Conservation (phyloP, 441 rosid genomes). For the Adansonia gregorii region DNA sequence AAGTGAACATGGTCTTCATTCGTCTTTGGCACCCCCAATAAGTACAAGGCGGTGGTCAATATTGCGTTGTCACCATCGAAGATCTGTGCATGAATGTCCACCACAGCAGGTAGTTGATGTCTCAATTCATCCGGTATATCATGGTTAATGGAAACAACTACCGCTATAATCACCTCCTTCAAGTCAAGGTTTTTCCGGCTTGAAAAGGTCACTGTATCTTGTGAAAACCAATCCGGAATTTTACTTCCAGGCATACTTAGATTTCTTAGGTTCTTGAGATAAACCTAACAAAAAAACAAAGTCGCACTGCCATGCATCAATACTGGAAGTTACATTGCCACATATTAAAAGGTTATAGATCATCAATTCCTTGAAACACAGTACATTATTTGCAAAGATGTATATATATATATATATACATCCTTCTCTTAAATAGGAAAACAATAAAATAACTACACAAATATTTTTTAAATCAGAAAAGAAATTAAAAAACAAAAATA, state of each 20-base stretch:
- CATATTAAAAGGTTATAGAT: no score
- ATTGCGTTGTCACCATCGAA: neutral
- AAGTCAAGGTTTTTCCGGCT: neutral
- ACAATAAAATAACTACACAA: no score
- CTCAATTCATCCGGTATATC: slow-evolving; percentile 32
- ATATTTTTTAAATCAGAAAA: no score
- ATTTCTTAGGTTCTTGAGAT: slow-evolving; percentile 42
- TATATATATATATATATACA: no score
- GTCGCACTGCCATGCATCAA: neutral
- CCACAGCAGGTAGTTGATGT: slow-evolving; percentile 29
- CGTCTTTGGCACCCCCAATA: slow-evolving; percentile 53
- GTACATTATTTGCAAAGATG: no score
- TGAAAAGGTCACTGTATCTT: neutral
- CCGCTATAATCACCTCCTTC: slow-evolving; percentile 47
- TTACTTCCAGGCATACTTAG: slow-evolving; percentile 27
- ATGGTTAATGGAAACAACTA: slow-evolving; percentile 48
- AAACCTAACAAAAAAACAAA: slow-evolving; percentile 39
- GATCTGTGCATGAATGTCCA: slow-evolving; percentile 47
- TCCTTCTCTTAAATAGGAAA: no score
- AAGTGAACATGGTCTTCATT: slow-evolving; percentile 56
- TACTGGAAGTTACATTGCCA: no score
- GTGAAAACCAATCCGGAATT: slow-evolving; percentile 1
- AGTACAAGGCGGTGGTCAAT: slow-evolving; percentile 28
- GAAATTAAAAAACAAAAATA: no score
- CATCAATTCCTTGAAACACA: no score